Percentiles rank a stretch among this genome's conserved stretches.
Evolutionary conservation across 139 green algal genomes (phyloP).

Genomic region (Ettlia oleoabundans): DNA sequence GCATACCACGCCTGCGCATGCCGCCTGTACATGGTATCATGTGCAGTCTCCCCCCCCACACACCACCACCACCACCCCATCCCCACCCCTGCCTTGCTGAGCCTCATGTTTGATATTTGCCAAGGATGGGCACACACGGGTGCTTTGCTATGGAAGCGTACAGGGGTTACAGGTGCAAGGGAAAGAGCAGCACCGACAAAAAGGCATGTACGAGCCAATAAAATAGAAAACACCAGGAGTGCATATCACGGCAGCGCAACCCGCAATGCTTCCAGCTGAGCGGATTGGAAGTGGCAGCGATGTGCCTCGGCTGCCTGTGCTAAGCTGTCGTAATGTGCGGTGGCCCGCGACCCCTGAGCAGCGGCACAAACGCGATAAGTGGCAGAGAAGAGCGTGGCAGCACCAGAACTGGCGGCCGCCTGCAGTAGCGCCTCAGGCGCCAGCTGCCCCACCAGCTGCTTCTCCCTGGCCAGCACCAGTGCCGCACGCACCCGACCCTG

Average conservation of each 20-base stretch:
- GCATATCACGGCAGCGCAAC: not conserved
- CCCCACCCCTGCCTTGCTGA: too few relatives aligned
- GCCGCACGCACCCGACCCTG: not conserved
- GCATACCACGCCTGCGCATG: too few relatives aligned
- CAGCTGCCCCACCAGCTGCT: not conserved
- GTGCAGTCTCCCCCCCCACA: too few relatives aligned
- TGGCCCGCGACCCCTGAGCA: not conserved
- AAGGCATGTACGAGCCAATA: too few relatives aligned
- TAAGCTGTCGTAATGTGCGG: not conserved
- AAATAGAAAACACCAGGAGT: too few relatives aligned
- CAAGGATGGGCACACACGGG: too few relatives aligned
- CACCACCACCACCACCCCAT: too few relatives aligned
- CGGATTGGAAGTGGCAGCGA: not conserved
- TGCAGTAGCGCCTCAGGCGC: not conserved
- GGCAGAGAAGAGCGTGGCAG: not conserved
- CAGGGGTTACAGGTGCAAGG: too few relatives aligned
- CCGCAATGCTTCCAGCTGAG: not conserved
- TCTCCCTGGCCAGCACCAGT: not conserved
- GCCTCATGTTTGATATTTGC: too few relatives aligned
- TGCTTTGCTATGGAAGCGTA: too few relatives aligned
- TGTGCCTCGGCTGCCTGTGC: not conserved
- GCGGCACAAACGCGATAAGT: not conserved
- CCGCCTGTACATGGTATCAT: too few relatives aligned
- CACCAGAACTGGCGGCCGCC: not conserved
- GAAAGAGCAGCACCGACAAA: too few relatives aligned